Evolutionary conservation across 108 stramenopile genomes (phyloP).

Genomic region (Fragilaria crotonensis): DNA sequence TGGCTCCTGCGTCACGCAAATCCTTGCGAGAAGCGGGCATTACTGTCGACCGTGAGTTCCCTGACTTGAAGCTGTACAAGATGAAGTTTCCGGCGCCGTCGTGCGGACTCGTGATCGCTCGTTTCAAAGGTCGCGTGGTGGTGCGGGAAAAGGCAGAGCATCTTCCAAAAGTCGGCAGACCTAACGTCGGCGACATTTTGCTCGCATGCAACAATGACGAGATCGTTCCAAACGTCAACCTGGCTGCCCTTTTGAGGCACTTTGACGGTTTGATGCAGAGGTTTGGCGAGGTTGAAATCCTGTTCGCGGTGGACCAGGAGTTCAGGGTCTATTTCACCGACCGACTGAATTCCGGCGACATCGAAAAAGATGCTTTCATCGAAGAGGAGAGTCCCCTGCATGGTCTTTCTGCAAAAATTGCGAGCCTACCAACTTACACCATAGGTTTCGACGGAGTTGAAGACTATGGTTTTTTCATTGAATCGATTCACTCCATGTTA

Average conservation of each 20-base stretch:
- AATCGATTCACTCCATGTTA: not conserved
- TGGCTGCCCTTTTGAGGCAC: not conserved
- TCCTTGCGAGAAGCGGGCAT: not conserved
- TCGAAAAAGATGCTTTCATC: not conserved
- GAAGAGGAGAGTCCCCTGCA: not conserved
- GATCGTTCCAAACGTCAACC: not conserved
- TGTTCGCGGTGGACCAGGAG: not conserved
- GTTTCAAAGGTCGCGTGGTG: slow-evolving; percentile 30
- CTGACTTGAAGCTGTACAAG: slow-evolving; percentile 16
- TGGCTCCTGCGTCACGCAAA: not conserved
- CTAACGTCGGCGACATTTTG: slow-evolving; percentile 45
- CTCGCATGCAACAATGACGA: slow-evolving; percentile 33
- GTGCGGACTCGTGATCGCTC: slow-evolving; percentile 23
- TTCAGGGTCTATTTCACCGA: not conserved
- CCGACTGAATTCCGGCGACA: not conserved
- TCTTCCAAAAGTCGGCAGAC: slow-evolving; percentile 8
- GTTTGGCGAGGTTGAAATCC: not conserved
- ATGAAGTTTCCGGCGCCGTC: slow-evolving; percentile 17
- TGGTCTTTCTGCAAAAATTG: not conserved
- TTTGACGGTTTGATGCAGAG: not conserved
- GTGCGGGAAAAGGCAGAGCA: slow-evolving; percentile 11
- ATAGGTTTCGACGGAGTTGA: not conserved
- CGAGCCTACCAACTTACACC: not conserved
- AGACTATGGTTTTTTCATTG: not conserved
- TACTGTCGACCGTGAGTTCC: not conserved